A percentile compares a stretch with the other conserved stretches of the same genome.
Conservation (phyloP, 2,329 filamentous ascomycete genomes). For the Massarina eburnea region DNA sequence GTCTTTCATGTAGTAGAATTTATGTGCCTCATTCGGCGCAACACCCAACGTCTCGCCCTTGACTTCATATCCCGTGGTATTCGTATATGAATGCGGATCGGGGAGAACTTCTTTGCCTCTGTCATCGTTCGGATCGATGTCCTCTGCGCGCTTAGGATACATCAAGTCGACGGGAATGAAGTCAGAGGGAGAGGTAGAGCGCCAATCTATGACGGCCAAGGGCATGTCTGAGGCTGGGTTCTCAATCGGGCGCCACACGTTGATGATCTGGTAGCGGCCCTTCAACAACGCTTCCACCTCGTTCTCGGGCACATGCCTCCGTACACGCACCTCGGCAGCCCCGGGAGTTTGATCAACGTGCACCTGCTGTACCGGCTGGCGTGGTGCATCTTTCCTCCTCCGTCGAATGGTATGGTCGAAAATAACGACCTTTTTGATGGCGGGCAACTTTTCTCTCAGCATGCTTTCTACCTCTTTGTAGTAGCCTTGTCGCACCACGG, state of each 20-base stretch:
- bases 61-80: conserved; percentile 63
- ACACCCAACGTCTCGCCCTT: conserved; percentile 66
- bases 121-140: conserved; percentile 53
- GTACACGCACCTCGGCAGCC: conserved; percentile 63
- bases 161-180: conserved; percentile 64
- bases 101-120: conserved; percentile 61
- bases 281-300: conserved; percentile 61
- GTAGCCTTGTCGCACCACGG: conserved; percentile 57
- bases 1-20: conserved; percentile 68
- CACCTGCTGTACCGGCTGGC: conserved; percentile 68
- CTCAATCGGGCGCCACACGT: conserved; percentile 70
- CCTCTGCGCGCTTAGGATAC: conserved; percentile 56
- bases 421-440: conserved; percentile 64
- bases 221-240: conserved; percentile 67
- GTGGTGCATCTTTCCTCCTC: conserved; percentile 54
- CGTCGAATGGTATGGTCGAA: conserved; percentile 73
- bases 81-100: conserved; percentile 48
- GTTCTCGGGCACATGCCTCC: conserved; percentile 58
- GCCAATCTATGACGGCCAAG: conserved; percentile 68
- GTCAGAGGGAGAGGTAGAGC: conserved; percentile 58
- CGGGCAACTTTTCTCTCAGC: conserved; percentile 56
- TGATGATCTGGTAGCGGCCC: conserved; percentile 67
- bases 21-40: conserved; percentile 58
- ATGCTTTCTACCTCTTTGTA: conserved; percentile 64
- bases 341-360: conserved; percentile 71